phyloP scores from a whole-genome alignment of 768 basidiomycete genomes.

The Rickenella mellea region DNA sequence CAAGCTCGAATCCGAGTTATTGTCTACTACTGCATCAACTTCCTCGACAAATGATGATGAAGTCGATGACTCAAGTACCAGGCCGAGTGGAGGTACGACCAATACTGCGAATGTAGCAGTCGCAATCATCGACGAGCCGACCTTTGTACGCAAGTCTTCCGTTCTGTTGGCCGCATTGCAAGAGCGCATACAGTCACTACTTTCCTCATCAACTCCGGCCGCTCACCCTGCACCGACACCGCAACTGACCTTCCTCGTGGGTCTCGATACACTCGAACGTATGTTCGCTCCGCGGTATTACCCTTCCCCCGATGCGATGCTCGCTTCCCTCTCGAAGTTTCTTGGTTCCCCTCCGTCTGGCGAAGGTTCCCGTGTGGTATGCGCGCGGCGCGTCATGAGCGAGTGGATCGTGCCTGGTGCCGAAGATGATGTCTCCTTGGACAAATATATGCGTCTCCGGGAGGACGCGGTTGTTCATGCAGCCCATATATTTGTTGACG shows the following conservation, averaged over 20 bases:
- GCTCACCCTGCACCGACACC: background rate
- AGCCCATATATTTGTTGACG: conserved; percentile 30
- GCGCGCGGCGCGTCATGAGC: conserved; percentile 42
- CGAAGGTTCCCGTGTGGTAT: conserved; percentile 56
- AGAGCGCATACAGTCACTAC: conserved; percentile 19
- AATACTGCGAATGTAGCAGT: conserved; percentile 53
- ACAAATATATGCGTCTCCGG: background rate
- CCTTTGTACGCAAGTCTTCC: conserved; percentile 75
- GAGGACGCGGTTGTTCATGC: conserved; percentile 1
- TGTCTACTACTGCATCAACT: background rate
- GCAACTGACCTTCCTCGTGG: conserved; percentile 47
- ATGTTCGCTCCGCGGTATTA: conserved; percentile 76
- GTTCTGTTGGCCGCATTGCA: conserved; percentile 44
- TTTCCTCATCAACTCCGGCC: background rate
- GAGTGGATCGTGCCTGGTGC: conserved; percentile 9
- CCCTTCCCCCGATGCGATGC: conserved; percentile 42
- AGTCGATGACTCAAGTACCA: conserved; percentile 2
- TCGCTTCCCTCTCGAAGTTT: conserved; percentile 42
- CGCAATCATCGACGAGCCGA: conserved; percentile 79
- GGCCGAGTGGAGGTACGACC: background rate
- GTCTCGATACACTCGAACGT: conserved; percentile 79
- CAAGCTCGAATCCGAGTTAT: conserved; percentile 21
- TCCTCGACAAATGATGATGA: background rate
- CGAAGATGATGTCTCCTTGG: conserved; percentile 14
- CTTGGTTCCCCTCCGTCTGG: conserved; percentile 36